Evolutionary conservation across 2,329 filamentous ascomycete species (phyloP).

Genomic region (Aspergillus sp.): DNA sequence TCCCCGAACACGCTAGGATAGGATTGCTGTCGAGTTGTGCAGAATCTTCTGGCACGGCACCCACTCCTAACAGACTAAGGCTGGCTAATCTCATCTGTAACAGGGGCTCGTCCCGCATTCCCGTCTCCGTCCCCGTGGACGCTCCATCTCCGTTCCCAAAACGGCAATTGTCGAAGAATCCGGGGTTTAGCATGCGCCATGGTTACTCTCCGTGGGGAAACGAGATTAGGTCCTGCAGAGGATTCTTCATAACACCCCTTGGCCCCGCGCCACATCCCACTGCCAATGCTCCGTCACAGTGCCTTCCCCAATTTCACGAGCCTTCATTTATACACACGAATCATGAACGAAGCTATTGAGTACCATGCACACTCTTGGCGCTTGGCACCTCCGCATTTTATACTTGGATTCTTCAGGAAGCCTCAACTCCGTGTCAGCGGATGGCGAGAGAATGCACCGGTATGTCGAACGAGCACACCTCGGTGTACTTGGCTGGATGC

Average conservation of each 20-base stretch:
- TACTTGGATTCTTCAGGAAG: not conserved
- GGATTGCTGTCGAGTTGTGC: no score
- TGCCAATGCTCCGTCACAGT: not conserved
- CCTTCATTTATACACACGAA: not conserved
- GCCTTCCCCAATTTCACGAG: not conserved
- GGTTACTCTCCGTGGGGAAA: conserved; percentile 6
- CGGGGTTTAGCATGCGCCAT: not conserved
- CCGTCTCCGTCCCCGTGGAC: not conserved
- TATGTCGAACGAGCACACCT: not conserved
- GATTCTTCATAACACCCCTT: not conserved
- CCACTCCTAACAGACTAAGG: not conserved
- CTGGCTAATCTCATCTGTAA: not conserved
- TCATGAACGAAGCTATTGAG: not conserved
- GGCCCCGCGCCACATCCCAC: not conserved
- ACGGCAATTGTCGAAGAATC: conserved; percentile 2
- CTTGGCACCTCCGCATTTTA: not conserved
- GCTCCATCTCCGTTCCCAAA: conserved; percentile 3
- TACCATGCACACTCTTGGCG: not conserved
- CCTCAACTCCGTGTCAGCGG: not conserved
- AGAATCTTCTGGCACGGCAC: not conserved
- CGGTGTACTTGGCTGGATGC: not conserved
- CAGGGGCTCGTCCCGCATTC: not conserved
- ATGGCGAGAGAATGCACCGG: not conserved
- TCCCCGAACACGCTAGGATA: no score
- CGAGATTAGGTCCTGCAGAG: not conserved